Conservation (phyloP, 768 basidiomycete genomes). For the Boletus pseudopeckii region DNA sequence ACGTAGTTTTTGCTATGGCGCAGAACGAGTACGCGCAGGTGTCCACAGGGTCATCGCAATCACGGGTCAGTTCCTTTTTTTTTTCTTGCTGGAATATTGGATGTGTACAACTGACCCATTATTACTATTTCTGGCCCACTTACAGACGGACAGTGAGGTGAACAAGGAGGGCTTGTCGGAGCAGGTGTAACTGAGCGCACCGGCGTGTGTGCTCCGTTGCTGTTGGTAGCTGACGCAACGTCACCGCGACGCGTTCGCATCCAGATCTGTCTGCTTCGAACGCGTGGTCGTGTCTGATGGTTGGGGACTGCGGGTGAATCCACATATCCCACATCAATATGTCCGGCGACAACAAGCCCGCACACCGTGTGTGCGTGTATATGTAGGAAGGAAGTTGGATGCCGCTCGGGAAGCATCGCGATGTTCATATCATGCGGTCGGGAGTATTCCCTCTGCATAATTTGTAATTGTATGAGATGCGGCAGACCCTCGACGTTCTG, state of each 20-base stretch:
- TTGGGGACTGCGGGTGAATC: too few species aligned
- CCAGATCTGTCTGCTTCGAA: neutral
- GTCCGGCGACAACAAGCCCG: neutral
- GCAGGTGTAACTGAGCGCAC: neutral
- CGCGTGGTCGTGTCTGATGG: neutral
- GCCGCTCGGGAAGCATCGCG: neutral
- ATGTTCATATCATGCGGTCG: neutral
- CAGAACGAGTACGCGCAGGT: slow-evolving; percentile 18
- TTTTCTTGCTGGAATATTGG: neutral
- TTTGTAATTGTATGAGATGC: neutral
- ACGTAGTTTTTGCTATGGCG: neutral
- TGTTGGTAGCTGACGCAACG: neutral
- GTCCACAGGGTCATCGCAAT: slow-evolving; percentile 16
- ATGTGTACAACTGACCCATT: neutral
- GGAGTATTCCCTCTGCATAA: neutral
- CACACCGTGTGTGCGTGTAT: neutral
- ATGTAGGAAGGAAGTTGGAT: neutral
- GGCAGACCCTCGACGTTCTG: neutral
- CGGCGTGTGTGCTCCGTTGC: neutral
- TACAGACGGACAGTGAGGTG: neutral
- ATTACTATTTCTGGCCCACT: neutral
- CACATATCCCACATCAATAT: neutral
- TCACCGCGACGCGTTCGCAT: neutral
- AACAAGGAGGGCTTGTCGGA: slow-evolving; percentile 4
- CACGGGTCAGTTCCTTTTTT: slow-evolving; percentile 11